phyloP scores from a whole-genome alignment of 1,284 basidiomycete species.

The Coniferiporia weirii region DNA sequence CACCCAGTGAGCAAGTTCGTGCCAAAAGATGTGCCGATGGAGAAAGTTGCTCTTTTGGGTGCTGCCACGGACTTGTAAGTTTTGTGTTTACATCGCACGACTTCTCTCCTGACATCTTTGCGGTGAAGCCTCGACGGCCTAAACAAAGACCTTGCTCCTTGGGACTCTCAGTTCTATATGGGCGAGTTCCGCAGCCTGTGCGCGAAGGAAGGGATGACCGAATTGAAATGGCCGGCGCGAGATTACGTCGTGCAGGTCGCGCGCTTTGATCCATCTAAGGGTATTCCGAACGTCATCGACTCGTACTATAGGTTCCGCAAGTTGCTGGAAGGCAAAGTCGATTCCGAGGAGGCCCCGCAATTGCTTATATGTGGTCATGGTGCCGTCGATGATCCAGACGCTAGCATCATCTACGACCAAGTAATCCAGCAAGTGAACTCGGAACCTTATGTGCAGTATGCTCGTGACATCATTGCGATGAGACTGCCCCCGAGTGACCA shows the following conservation, averaged over 20 bases:
- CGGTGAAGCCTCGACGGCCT: constrained; percentile 72
- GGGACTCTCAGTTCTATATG: constrained; percentile 80
- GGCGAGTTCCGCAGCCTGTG: constrained; percentile 74
- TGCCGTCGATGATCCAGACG: constrained; percentile 82
- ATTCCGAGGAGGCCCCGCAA: constrained; percentile 63
- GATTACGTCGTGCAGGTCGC: constrained; percentile 83
- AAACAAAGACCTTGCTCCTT: constrained; percentile 73
- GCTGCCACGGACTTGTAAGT: constrained; percentile 76
- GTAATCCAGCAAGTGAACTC: constrained; percentile 53
- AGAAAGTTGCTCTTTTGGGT: constrained; percentile 65
- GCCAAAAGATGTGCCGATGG: constrained; percentile 70
- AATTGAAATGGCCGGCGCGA: constrained; percentile 73
- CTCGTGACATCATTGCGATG: constrained; percentile 72
- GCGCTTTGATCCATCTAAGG: constrained; percentile 74
- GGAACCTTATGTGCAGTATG: constrained; percentile 49
- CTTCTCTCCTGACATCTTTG: constrained; percentile 8
- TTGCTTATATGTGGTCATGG: constrained; percentile 84
- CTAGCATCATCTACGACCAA: constrained; percentile 81
- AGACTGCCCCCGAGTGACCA: constrained; percentile 76
- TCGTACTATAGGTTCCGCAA: constrained; percentile 76
- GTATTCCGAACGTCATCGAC: constrained; percentile 77
- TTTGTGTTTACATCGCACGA: constrained; percentile 4
- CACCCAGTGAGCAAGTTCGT: constrained; percentile 92
- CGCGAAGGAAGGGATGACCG: constrained; percentile 68
- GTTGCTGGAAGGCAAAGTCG: constrained; percentile 46